These are phyloP conservation scores for Talinum fruticosum DNA, from an alignment of 148 eudicot genomes.

Conservation along the genomic window DNA sequence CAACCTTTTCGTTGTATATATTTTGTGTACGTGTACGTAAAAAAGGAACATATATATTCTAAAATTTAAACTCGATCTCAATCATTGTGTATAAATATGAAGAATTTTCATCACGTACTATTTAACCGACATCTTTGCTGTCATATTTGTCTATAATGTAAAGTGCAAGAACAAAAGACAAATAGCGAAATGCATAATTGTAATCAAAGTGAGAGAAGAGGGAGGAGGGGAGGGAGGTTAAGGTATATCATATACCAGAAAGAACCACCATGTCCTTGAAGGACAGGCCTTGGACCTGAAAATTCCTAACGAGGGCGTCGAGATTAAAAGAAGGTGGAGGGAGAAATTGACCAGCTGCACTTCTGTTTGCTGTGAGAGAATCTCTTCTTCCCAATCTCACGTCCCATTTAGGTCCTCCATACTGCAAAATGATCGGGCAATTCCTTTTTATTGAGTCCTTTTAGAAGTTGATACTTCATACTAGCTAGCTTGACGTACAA, in stretches of 20 bases:
- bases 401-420: constrained; percentile 49
- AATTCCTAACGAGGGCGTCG: constrained; percentile 11
- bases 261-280: constrained; percentile 49
- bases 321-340: constrained; percentile 29
- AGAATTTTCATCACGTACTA: too few species aligned
- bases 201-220: not conserved
- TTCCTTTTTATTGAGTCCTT: not conserved
- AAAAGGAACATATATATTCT: too few species aligned
- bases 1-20: too few species aligned
- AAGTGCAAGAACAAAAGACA: not conserved
- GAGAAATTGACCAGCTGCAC: constrained; percentile 33
- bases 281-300: constrained; percentile 30
- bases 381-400: constrained; percentile 55
- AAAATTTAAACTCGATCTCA: too few species aligned
- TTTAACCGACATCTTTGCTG: not conserved
- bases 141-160: not conserved
- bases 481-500: too few species aligned
- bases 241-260: constrained; percentile 45
- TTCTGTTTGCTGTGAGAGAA: constrained; percentile 41
- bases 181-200: too few species aligned
- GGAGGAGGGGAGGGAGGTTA: too few species aligned
- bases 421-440: constrained; percentile 20
- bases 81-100: too few species aligned
- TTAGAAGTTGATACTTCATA: too few species aligned
- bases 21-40: too few species aligned